Base-by-base conservation (phyloP, 2,329 filamentous ascomycete species). In the Xylariomycetidae sp. region DNA sequence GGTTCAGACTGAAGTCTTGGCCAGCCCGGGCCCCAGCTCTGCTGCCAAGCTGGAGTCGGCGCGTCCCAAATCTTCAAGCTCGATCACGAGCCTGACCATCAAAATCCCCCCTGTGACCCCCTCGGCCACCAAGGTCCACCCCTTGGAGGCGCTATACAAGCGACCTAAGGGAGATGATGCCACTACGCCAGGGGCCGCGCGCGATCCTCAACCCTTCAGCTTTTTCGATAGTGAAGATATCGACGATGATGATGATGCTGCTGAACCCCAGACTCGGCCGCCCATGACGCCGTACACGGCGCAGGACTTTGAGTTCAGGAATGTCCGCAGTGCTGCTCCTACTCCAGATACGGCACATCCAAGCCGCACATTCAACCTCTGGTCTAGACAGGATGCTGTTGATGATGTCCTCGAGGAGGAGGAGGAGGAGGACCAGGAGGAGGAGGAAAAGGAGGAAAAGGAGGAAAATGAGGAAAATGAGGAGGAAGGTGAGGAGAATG, bases 121-220 rank as follows among this genome's bases (percentile, higher is more conserved):
- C 1, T 57, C 61, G n/a, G 41, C 56, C 3, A 45, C 58, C 31
- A 67, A 74, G 42, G 67, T 95, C 0, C 90, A 97, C 48, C 90
- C 92, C 0, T 72, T 97, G 2, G 89, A 97, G 65, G 88, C 88
- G 1, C 74, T 97, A 3, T 98, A 94, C 71, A 97, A 96, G 63
- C 78, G 78, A 4, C 62, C 76, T 1, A 72, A 77, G 22, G 58
- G 66, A 19, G 58, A 59, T 4, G 59, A 56, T 40, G 45, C 64
- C 49, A 31, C 61, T 43, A 16, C 64, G 48, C 32, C 45, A 30
- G 40, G 56, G 22, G 41, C 50, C 38, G 40, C 66, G 50, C 38
- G 67, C 65, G 48, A 74, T 64, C 39, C 76, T 56, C 34, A 82
- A 66, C 48, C 67, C 9, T 95, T 96, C 59, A 88, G 73, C 55